A percentile compares a stretch with the other conserved stretches of the same genome.
Evolutionary conservation across 2,329 filamentous ascomycete genomes (phyloP).

Genomic region (Exophiala sp.): DNA sequence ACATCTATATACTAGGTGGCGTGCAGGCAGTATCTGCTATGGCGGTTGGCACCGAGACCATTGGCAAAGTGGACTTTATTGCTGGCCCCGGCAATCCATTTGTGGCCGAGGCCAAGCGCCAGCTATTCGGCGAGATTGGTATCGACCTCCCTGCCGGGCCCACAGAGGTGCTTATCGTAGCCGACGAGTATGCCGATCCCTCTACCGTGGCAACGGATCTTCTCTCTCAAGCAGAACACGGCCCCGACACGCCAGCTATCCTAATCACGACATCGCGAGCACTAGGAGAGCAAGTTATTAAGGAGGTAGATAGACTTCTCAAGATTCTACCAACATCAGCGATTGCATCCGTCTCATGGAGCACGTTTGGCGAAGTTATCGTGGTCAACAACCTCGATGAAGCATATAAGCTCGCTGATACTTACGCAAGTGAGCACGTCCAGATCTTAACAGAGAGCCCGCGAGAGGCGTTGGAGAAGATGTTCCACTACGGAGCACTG

Average conservation of each 20-base stretch:
- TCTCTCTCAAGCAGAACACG: conserved; percentile 51
- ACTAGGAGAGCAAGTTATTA: conserved; percentile 40
- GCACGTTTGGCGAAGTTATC: conserved; percentile 46
- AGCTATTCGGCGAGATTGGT: conserved; percentile 54
- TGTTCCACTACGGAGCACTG: conserved; percentile 50
- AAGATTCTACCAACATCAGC: conserved; percentile 42
- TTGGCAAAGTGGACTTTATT: conserved; percentile 51
- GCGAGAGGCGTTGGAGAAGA: conserved; percentile 49
- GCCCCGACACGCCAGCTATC: conserved; percentile 50
- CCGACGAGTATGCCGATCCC: conserved; percentile 47
- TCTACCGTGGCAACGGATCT: conserved; percentile 47
- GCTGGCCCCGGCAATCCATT: conserved; percentile 55
- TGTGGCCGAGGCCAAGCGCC: conserved; percentile 54
- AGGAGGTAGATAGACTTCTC: conserved; percentile 38
- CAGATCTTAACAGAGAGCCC: conserved; percentile 49
- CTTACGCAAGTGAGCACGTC: conserved; percentile 51
- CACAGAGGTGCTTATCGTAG: conserved; percentile 52
- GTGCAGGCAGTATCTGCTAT: conserved; percentile 54
- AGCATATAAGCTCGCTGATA: conserved; percentile 45
- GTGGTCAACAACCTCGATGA: conserved; percentile 44
- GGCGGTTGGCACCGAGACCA: conserved; percentile 50
- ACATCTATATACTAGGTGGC: conserved; percentile 52
- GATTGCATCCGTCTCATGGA: conserved; percentile 46
- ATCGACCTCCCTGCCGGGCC: conserved; percentile 55
- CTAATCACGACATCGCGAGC: conserved; percentile 47